phyloP scores from a whole-genome alignment of 75 land plant genomes.

The Sequoiadendron giganteum region DNA sequence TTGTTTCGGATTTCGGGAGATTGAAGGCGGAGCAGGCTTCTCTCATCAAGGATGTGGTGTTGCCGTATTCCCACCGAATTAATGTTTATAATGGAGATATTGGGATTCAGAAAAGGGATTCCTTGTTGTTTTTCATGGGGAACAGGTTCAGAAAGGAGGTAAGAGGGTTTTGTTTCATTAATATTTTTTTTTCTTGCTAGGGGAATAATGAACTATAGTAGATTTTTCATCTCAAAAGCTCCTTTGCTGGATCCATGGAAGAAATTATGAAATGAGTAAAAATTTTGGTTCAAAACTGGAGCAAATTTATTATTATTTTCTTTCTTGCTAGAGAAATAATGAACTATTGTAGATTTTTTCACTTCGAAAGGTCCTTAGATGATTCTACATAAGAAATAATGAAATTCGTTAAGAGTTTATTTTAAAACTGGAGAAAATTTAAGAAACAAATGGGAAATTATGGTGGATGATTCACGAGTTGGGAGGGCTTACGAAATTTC shows the following conservation, averaged over 20 bases:
- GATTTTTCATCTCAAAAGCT: not conserved
- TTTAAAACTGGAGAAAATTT: too few species aligned
- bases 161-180: not conserved
- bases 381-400: too few species aligned
- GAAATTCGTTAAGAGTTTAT: not conserved
- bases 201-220: too few species aligned
- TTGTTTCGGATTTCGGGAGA: constrained; percentile 94
- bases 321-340: not conserved
- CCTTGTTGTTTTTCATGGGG: constrained; percentile 89
- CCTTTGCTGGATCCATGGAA: not conserved
- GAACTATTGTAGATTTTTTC: not conserved
- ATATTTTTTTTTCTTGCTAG: not conserved
- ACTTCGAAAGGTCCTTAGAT: too few species aligned
- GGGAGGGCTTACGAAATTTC: too few species aligned
- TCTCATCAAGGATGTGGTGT: constrained; percentile 78
- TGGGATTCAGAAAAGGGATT: constrained; percentile 44
- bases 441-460: too few species aligned
- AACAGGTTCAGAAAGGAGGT: constrained; percentile 91
- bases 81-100: constrained; percentile 41
- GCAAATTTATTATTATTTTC: too few species aligned
- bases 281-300: not conserved
- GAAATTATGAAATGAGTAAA: not conserved
- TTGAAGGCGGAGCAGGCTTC: constrained; percentile 66
- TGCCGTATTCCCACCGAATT: constrained; percentile 87
- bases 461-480: too few species aligned